phyloP scores from a whole-genome alignment of 2,329 filamentous ascomycete species.

The Cadophora sp. region DNA sequence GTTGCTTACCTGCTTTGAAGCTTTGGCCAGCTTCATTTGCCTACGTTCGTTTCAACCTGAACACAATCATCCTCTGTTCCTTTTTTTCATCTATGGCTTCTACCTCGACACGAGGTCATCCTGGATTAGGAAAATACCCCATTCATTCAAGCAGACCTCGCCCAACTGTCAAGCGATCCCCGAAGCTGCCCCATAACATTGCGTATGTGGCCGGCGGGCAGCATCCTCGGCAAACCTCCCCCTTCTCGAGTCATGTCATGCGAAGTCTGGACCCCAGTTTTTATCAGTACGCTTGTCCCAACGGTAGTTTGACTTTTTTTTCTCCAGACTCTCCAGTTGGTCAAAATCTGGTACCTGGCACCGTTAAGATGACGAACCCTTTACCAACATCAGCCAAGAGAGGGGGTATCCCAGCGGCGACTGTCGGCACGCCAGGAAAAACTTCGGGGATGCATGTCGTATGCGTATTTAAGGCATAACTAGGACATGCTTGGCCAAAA shows the following conservation, averaged over 20 bases:
- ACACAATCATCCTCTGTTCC: no score
- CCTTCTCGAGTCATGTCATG: conserved; percentile 10
- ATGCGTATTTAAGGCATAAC: neutral
- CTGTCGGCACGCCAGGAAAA: conserved; percentile 3
- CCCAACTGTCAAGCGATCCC: neutral
- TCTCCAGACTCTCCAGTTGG: neutral
- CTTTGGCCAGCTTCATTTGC: no score
- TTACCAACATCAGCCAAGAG: neutral
- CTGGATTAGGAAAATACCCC: neutral
- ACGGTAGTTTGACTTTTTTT: neutral
- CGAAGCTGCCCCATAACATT: neutral
- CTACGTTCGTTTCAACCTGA: no score
- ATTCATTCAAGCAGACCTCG: neutral
- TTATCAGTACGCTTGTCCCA: neutral
- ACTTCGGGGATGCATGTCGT: neutral
- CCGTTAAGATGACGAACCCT: neutral
- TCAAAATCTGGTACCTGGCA: neutral
- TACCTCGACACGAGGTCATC: neutral
- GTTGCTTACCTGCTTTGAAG: no score
- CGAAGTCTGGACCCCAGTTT: neutral
- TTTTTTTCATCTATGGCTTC: neutral
- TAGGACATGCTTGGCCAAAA: neutral
- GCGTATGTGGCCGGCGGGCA: neutral
- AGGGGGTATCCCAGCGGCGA: conserved; percentile 6
- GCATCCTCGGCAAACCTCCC: neutral